These are phyloP conservation scores for Silene vulgaris DNA, from an alignment of 179 eudicot genomes.

Conservation along the genomic window DNA sequence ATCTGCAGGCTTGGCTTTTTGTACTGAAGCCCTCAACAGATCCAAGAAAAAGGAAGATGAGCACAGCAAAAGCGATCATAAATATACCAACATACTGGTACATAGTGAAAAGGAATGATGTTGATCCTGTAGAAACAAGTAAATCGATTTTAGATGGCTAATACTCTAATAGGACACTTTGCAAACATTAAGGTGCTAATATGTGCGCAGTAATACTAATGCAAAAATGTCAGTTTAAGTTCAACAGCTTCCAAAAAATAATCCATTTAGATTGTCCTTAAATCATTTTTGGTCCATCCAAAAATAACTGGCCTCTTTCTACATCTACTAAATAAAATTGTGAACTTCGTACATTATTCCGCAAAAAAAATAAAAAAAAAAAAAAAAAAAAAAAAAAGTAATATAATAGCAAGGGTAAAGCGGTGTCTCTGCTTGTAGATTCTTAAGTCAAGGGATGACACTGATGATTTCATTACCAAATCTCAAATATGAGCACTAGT, in stretches of 20 bases:
- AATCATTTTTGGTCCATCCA: neutral
- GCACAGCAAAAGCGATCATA: constrained; percentile 78
- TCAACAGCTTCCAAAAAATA: neutral
- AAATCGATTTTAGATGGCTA: neutral
- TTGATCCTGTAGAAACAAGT: constrained; percentile 55
- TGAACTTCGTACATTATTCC: neutral
- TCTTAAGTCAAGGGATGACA: neutral
- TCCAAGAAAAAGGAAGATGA: constrained; percentile 84
- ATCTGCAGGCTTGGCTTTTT: constrained; percentile 58
- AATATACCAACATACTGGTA: constrained; percentile 83
- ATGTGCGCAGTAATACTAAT: neutral
- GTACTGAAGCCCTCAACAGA: constrained; percentile 96
- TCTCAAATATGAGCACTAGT: neutral
- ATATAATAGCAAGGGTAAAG: neutral
- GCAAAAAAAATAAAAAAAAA: too few species aligned
- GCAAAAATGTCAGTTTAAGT: neutral
- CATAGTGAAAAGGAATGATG: constrained; percentile 75
- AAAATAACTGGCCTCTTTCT: neutral
- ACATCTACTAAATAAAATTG: neutral
- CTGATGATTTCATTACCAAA: neutral
- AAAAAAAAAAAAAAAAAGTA: too few species aligned
- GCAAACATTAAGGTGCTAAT: neutral
- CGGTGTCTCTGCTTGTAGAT: neutral
- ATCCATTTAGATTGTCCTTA: neutral
- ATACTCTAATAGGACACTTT: neutral